phyloP scores from a whole-genome alignment of 202 grass and related monocot genomes.

The Cymbopogon flexuosus region DNA sequence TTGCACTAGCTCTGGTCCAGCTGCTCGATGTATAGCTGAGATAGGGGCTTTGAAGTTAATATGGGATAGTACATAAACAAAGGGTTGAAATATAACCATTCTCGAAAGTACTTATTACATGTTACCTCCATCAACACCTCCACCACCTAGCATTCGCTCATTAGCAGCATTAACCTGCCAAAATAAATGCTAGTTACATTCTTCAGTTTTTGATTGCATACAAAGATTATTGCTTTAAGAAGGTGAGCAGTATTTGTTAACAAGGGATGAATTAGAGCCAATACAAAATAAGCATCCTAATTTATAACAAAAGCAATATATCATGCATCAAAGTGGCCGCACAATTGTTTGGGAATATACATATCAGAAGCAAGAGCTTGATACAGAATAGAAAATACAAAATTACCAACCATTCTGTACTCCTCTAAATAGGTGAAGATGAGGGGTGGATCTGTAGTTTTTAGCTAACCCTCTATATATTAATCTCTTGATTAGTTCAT shows the following conservation, averaged over 20 bases:
- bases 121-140: conserved; percentile 90
- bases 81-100: not conserved
- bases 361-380: not conserved
- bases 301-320: not conserved
- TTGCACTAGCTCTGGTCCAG: conserved; percentile 68
- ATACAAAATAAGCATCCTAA: not conserved
- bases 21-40: conserved; percentile 89
- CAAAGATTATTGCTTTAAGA: not conserved
- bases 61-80: conserved; percentile 12
- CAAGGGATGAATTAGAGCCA: not conserved
- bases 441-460: not conserved
- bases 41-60: not conserved
- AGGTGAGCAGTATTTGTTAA: not conserved
- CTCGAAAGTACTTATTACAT: conserved; percentile 25
- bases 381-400: not conserved
- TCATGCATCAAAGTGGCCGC: not conserved
- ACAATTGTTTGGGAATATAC: not conserved
- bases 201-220: not conserved
- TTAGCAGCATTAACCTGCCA: conserved; percentile 89
- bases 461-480: not conserved
- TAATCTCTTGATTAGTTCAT: not conserved
- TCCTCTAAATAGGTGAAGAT: not conserved
- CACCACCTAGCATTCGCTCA: conserved; percentile 74
- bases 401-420: not conserved
- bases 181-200: conserved; percentile 1